Evolutionary conservation across 129 eudicot genomes (phyloP), one percentile per base, ranked within the genome.

Genomic region (Logfia minima): DNA sequence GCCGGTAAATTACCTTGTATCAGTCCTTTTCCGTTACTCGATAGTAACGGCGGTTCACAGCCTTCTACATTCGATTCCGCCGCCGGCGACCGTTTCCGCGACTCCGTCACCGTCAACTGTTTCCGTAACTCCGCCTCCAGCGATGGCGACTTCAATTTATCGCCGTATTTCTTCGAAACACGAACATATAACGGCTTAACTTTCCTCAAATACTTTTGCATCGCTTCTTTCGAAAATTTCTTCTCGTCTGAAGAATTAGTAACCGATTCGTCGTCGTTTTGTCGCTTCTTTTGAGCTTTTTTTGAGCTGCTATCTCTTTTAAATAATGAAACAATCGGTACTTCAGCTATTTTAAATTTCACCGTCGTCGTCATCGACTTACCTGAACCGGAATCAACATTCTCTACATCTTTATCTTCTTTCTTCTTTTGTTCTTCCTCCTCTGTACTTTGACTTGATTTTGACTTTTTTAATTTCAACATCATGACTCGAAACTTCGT

Each of bases 141-240:
- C 68, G 84, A 4, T 92, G 92, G 59, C 55, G 87, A 82, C 80
- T 85, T 83, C 65, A 87, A 52, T 53, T 89, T 87, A 66, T 85
- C 96, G 2, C 87, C 85, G 84, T 93, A 87, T 22, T 87, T 74
- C 74, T 93, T 90, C 26, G 97, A 91, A 41, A 87, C 97, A 5
- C 92, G 96, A 74, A 94, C 66, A 68, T 94, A 89, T 21, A 91
- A 73, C 13, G 97, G 99, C 83, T 94, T 94, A 55, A 94, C 93
- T 83, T 86, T 86, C 37, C 86, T 85, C 74, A 94, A 68, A 58
- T 94, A 94, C 84, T 73, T 94, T 74, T 87, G 91, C 88, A 94
- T 77, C 72, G 76, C 70, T 37, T 91, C 97, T 22, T 85, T 94
- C 5, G 88, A 70, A 31, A 83, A 79, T 45, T 72, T 83, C 69